Conservation (phyloP, 106 monocot genomes). For the Hemerocallis citrina region DNA sequence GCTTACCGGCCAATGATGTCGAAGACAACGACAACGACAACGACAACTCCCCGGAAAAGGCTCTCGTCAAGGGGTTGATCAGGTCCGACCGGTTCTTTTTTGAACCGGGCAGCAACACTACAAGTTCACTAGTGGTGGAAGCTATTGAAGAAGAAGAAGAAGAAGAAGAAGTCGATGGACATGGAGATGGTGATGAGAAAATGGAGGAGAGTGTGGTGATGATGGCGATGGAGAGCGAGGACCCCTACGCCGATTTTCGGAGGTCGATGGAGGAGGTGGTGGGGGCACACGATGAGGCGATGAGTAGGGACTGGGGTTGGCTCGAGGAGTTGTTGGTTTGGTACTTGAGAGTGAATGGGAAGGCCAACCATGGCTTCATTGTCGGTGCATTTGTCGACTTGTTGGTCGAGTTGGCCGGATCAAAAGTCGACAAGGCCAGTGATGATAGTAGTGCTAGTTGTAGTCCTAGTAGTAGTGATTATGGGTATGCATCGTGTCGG, state of each 20-base stretch:
- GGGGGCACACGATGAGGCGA: constrained; percentile 24
- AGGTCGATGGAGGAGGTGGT: constrained; percentile 71
- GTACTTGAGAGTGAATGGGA: constrained; percentile 36
- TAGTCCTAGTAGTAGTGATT: too few species aligned
- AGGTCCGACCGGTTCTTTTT: constrained; percentile 50
- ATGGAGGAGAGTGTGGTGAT: not conserved
- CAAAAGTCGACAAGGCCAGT: too few species aligned
- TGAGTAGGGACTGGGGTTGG: constrained; percentile 19
- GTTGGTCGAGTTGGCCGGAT: not conserved
- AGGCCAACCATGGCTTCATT: constrained; percentile 32
- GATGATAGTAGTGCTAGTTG: too few species aligned
- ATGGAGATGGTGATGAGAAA: not conserved
- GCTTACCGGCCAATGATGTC: not conserved
- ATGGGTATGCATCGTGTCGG: too few species aligned
- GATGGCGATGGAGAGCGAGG: constrained; percentile 31
- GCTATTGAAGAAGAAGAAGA: too few species aligned
- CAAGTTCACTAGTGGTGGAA: constrained; percentile 39
- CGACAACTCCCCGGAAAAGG: not conserved
- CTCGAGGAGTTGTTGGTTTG: constrained; percentile 47
- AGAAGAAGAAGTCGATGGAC: not conserved
- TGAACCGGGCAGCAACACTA: constrained; percentile 22
- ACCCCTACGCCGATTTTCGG: constrained; percentile 34
- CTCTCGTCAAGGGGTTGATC: constrained; percentile 17
- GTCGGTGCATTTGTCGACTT: constrained; percentile 44
- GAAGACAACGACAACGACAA: not conserved